Conservation (phyloP, 495 filamentous ascomycete species). For the Penicillium longicatenatum region DNA sequence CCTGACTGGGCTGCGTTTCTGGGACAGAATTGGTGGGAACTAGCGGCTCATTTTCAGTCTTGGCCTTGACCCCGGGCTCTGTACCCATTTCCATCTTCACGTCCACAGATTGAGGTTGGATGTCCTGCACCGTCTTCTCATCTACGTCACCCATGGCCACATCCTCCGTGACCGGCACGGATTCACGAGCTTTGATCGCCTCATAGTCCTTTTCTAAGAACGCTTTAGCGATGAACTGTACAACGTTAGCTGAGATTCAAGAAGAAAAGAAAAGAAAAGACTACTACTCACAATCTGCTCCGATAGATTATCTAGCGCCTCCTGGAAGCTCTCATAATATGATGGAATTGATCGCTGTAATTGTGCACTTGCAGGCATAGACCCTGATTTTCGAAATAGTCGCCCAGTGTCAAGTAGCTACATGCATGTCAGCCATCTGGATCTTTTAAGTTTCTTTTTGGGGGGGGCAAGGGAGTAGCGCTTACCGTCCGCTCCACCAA, state of each 20-base stretch:
- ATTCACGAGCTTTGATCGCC: constrained; percentile 38
- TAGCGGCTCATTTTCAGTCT: constrained; percentile 17
- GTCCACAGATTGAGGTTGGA: constrained; percentile 9
- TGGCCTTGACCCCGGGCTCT: constrained; percentile 17
- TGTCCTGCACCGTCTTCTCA: constrained; percentile 18
- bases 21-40: constrained; percentile 18
- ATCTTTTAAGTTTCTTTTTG: constrained; percentile 23
- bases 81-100: constrained; percentile 19
- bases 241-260: constrained; percentile 1
- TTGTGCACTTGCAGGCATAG: constrained; percentile 38
- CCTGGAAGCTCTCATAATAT: constrained; percentile 50
- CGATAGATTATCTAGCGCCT: constrained; percentile 52
- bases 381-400: constrained; percentile 44
- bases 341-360: constrained; percentile 44
- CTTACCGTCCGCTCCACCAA: constrained; percentile 51
- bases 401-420: constrained; percentile 54
- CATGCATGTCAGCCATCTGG: neutral
- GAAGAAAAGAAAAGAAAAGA: constrained; percentile 7
- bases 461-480: neutral
- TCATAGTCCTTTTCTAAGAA: constrained; percentile 51
- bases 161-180: constrained; percentile 33
- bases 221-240: constrained; percentile 48
- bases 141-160: constrained; percentile 35
- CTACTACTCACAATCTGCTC: constrained; percentile 53
- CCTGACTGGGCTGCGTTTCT: constrained; percentile 17